Percentiles rank a stretch among this genome's conserved stretches.
These are phyloP conservation scores for Rhododendron williamsianum DNA, from an alignment of 148 eudicot genomes.

Conservation along the genomic window DNA sequence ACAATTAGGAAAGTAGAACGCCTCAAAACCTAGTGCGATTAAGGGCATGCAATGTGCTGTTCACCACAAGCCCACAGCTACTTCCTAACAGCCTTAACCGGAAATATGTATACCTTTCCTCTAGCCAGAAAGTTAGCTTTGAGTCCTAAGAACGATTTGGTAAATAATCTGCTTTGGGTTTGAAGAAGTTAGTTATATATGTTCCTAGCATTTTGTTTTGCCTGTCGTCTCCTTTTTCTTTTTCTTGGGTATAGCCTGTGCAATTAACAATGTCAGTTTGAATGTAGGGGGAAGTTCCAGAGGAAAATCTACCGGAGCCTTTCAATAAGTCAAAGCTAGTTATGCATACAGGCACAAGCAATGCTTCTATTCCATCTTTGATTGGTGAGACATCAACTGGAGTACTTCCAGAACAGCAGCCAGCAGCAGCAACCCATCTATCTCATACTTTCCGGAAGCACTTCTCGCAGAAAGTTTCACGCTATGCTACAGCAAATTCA, in stretches of 20 bases:
- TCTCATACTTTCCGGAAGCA: constrained; percentile 47
- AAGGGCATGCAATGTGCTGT: background rate
- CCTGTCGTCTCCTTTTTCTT: background rate
- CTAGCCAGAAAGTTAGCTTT: background rate
- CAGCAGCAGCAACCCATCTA: constrained; percentile 42
- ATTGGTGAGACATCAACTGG: background rate
- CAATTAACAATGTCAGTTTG: background rate
- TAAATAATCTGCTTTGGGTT: background rate
- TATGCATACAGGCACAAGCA: constrained; percentile 12
- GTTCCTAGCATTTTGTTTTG: too few species aligned
- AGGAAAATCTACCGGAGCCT: constrained; percentile 60
- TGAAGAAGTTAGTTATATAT: background rate
- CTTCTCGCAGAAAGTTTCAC: constrained; percentile 32
- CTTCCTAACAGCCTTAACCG: background rate
- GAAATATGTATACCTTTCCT: background rate
- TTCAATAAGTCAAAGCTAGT: constrained; percentile 36
- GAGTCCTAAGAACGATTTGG: too few species aligned
- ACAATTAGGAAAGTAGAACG: background rate
- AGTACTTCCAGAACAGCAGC: background rate
- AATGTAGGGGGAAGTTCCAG: constrained; percentile 67
- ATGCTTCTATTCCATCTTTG: constrained; percentile 9
- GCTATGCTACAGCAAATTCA: constrained; percentile 2
- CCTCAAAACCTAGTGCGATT: background rate
- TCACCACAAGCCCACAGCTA: background rate
- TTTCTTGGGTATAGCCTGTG: background rate